Conservation (phyloP, 1,284 basidiomycete genomes). For the Melanopsichium pennsylvanicum region DNA sequence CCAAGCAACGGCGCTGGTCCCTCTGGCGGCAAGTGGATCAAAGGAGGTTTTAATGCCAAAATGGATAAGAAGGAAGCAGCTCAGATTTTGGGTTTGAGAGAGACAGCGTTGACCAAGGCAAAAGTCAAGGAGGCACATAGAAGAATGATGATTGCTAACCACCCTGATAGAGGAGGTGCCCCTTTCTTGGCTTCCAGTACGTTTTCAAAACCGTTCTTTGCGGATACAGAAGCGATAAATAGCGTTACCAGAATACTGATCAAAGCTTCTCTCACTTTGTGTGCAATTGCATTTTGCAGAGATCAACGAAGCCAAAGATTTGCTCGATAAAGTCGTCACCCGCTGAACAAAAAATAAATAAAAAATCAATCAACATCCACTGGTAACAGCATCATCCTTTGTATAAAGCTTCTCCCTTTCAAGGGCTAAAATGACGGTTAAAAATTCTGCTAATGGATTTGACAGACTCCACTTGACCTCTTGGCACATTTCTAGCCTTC, state of each 20-base stretch:
- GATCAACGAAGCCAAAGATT: constrained; percentile 65
- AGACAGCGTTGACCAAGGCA: constrained; percentile 60
- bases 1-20: constrained; percentile 65
- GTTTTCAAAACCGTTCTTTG: too few relatives aligned
- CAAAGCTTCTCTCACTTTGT: too few relatives aligned
- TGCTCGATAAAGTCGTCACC: constrained; percentile 57
- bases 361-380: background rate
- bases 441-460: too few relatives aligned
- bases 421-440: too few relatives aligned
- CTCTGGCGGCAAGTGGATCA: constrained; percentile 82
- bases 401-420: too few relatives aligned
- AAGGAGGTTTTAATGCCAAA: constrained; percentile 92
- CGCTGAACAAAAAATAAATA: constrained; percentile 20
- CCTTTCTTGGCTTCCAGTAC: constrained; percentile 90
- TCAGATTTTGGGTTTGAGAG: constrained; percentile 80
- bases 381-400: constrained; percentile 3
- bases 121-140: constrained; percentile 65
- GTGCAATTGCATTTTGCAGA: too few relatives aligned
- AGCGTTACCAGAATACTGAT: too few relatives aligned
- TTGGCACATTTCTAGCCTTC: too few relatives aligned
- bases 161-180: constrained; percentile 93
- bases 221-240: too few relatives aligned
- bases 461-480: too few relatives aligned
- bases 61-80: constrained; percentile 96
- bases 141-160: constrained; percentile 72